phyloP scores from a whole-genome alignment of 2,329 filamentous ascomycete species.

The Trichocomaceae sp. region DNA sequence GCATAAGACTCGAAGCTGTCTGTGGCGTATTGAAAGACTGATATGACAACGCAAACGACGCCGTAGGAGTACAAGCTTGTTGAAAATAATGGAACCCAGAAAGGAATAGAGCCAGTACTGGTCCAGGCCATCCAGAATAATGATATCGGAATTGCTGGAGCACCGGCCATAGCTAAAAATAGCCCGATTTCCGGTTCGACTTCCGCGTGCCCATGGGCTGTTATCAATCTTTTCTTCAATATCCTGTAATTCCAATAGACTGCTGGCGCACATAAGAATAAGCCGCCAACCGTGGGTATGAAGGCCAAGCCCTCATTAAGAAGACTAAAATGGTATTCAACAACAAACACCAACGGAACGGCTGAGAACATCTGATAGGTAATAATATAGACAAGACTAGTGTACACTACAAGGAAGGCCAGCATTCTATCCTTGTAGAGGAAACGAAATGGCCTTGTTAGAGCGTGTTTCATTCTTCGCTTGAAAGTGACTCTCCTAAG shows the following conservation, averaged over 20 bases:
- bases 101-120: background rate
- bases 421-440: background rate
- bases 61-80: background rate
- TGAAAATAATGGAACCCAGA: background rate
- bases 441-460: constrained; percentile 1
- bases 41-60: background rate
- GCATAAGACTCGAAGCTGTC: constrained; percentile 1
- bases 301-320: background rate
- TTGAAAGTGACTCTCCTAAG: background rate
- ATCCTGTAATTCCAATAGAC: background rate
- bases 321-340: background rate
- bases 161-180: background rate
- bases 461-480: background rate
- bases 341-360: background rate
- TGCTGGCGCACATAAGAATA: background rate
- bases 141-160: background rate
- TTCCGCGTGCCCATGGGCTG: background rate
- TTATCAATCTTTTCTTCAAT: background rate
- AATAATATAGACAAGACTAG: background rate
- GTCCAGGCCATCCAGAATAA: constrained; percentile 2
- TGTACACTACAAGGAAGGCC: background rate
- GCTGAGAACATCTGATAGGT: background rate
- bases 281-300: background rate
- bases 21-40: background rate
- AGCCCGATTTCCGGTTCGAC: background rate